Percentiles rank a stretch among this genome's conserved stretches.
phyloP scores from a whole-genome alignment of 768 basidiomycete species.

The Pholiota conissans region DNA sequence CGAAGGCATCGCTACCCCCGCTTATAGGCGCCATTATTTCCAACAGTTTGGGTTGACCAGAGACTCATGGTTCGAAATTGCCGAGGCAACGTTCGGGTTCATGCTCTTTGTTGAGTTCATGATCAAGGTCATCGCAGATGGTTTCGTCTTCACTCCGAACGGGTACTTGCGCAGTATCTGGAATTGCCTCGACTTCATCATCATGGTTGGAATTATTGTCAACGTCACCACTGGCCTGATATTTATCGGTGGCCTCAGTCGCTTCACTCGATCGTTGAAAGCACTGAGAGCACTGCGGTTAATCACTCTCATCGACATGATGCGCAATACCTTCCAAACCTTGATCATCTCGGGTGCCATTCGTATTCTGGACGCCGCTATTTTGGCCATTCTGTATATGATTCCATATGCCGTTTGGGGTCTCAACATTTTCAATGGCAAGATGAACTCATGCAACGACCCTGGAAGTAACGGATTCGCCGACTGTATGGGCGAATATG shows the following conservation, averaged over 20 bases:
- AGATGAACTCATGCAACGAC: conserved; percentile 87
- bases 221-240: conserved; percentile 73
- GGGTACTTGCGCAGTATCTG: conserved; percentile 90
- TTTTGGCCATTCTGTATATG: conserved; percentile 89
- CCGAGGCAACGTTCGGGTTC: conserved; percentile 71
- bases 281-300: conserved; percentile 86
- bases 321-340: conserved; percentile 84
- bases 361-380: conserved; percentile 86
- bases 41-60: conserved; percentile 55
- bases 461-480: conserved; percentile 45
- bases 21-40: conserved; percentile 78
- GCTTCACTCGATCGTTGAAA: conserved; percentile 84
- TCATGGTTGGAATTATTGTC: conserved; percentile 75
- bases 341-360: conserved; percentile 83
- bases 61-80: conserved; percentile 85
- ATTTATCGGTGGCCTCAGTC: conserved; percentile 75
- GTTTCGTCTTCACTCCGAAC: conserved; percentile 87
- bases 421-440: conserved; percentile 86
- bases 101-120: conserved; percentile 77
- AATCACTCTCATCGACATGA: conserved; percentile 85
- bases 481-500: conserved; percentile 77
- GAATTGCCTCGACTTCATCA: conserved; percentile 88
- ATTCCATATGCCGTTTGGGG: conserved; percentile 95
- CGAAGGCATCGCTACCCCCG: conserved; percentile 80
- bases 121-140: conserved; percentile 92